Evolutionary conservation across 2,329 filamentous ascomycete species (phyloP), one percentile per base, ranked within the genome.

Genomic region (Gyromitra esculenta): DNA sequence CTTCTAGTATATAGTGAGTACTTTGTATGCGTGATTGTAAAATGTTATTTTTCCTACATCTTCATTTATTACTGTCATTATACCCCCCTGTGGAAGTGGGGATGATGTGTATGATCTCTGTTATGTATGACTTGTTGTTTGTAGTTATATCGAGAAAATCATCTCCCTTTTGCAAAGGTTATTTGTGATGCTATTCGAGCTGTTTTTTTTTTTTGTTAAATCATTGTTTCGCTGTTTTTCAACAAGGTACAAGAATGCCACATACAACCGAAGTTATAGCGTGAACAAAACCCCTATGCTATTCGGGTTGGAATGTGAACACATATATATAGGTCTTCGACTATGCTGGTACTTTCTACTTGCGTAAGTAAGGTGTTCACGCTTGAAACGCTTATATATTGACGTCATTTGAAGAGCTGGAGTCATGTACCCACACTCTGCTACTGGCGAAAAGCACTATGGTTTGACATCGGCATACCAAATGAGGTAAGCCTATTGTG

Each of bases 1-100:
- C 18, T 71, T 71, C 37, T 57, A 50, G 48, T 72, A 64, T 72
- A 52, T 60, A 59, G 57, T 70, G 63, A 62, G 52, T 73, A 73
- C 48, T 50, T 69, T 67, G 50, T 69, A 57, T 39, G 41, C 57
- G 64, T 54, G 45, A 63, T 39, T 56, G 41, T 37, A 70, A 57
- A 41, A 70, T 56, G 48, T 25, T 56, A 31, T 65, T 18, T 50
- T 62, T 41, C 39, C 37, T 60, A 6, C 48, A 13, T 65, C 50
- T 70, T 52, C 31, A 31, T 31, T 31, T 31, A 31, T 2, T 31
- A 31, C 56, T 41, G 1, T 13, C 13, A 25, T 52, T 69, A 48
- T 57, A 60, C 57, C 35, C 57, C 57, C 35, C 15, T 37, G 54
- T 59, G 6, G 15, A 60, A 60, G 57, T 21, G 35, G 37, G 57